Conservation (phyloP, 2,329 filamentous ascomycete genomes). For the Stagonosporopsis chrysanthemi region DNA sequence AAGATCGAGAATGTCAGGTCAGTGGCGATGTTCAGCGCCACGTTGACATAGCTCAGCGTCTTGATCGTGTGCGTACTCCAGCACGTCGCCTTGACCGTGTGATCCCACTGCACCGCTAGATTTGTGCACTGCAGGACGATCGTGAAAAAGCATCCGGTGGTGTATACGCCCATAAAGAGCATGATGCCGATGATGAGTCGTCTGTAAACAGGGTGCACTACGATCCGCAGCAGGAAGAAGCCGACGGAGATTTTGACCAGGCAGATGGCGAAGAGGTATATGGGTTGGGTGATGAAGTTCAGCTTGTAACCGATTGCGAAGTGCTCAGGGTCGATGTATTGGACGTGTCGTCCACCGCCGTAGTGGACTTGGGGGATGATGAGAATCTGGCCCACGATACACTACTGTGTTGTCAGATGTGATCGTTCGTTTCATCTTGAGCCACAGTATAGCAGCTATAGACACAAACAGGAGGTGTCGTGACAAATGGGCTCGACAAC, state of each 20-base stretch:
- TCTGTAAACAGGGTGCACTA: conserved; percentile 51
- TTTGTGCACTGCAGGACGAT: conserved; percentile 59
- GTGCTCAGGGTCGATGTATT: conserved; percentile 50
- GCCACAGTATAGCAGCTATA: too few relatives aligned
- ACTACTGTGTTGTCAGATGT: conserved; percentile 28
- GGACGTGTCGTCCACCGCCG: conserved; percentile 57
- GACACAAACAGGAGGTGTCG: too few relatives aligned
- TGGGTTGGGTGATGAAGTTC: conserved; percentile 57
- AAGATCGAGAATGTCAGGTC: conserved; percentile 55
- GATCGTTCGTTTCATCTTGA: neutral
- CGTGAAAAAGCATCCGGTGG: conserved; percentile 56
- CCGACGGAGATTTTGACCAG: conserved; percentile 60
- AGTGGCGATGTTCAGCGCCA: conserved; percentile 51
- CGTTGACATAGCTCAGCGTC: conserved; percentile 56
- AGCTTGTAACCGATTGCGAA: conserved; percentile 54
- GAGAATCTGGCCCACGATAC: conserved; percentile 51
- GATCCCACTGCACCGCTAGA: conserved; percentile 57
- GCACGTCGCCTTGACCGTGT: conserved; percentile 50
- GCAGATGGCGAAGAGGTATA: conserved; percentile 56
- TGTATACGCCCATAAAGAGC: conserved; percentile 56
- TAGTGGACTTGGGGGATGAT: conserved; percentile 53
- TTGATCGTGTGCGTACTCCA: conserved; percentile 53
- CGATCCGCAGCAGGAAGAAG: conserved; percentile 58
- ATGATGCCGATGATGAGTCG: conserved; percentile 55
- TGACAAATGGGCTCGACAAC: neutral